Evolutionary conservation across 208 protist species (phyloP).

Genomic region (Borovskyia barvae): DNA sequence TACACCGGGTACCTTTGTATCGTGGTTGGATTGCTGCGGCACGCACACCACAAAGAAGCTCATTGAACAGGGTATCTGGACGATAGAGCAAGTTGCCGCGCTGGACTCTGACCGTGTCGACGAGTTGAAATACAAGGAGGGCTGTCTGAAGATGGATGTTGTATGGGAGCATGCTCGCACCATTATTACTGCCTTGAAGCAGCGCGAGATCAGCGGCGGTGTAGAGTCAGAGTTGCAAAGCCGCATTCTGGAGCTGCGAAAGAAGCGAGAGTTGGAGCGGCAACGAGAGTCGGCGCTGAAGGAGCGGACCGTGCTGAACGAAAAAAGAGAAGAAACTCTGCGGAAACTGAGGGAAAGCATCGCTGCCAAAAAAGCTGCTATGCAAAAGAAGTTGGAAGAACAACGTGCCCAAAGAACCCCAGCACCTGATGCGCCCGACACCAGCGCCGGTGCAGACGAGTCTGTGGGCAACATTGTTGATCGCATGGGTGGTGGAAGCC

Average conservation of each 20-base stretch:
- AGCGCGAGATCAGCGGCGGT: conserved; percentile 62
- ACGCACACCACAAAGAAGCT: conserved; percentile 90
- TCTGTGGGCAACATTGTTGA: conserved; percentile 40
- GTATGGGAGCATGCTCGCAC: conserved; percentile 89
- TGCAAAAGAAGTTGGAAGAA: conserved; percentile 55
- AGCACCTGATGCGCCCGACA: conserved; percentile 1
- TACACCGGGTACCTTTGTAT: conserved; percentile 78
- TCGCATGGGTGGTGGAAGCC: conserved; percentile 19
- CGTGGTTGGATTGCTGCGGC: conserved; percentile 86
- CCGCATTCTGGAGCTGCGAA: conserved; percentile 80
- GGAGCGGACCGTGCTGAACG: conserved; percentile 50
- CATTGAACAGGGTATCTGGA: conserved; percentile 91
- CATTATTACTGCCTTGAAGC: conserved; percentile 68
- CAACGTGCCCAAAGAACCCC: conserved; percentile 6
- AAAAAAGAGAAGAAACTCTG: conserved; percentile 71
- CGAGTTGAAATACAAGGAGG: conserved; percentile 87
- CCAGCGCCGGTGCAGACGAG: conserved; percentile 7
- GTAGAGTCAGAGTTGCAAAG: conserved; percentile 82
- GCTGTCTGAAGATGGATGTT: conserved; percentile 87
- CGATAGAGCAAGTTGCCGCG: conserved; percentile 83
- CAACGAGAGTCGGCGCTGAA: conserved; percentile 63
- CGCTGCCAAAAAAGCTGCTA: conserved; percentile 76
- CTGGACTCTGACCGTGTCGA: conserved; percentile 85
- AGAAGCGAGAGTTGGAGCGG: conserved; percentile 85
- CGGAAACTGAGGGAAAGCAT: conserved; percentile 76